Evolutionary conservation across 208 protist species (phyloP).

Genomic region (Leishmania gerbilli): DNA sequence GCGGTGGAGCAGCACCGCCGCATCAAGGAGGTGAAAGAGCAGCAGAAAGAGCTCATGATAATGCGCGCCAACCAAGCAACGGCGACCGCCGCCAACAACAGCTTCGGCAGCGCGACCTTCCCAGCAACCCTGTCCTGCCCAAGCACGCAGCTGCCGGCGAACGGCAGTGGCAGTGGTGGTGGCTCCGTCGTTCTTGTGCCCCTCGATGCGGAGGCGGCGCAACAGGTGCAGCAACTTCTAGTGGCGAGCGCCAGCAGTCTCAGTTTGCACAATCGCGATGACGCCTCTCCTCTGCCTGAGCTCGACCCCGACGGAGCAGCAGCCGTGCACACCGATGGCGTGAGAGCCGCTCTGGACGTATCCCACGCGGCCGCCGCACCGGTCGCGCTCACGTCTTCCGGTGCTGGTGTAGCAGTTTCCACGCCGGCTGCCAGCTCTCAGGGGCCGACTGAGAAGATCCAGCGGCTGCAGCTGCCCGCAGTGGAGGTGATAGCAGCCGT

Average conservation of each 20-base stretch:
- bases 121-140: conserved; percentile 5
- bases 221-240: conserved; percentile 25
- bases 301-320: neutral
- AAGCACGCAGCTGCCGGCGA: conserved; percentile 5
- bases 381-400: neutral
- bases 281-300: neutral
- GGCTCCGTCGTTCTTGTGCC: conserved; percentile 14
- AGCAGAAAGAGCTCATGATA: conserved; percentile 36
- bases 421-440: neutral
- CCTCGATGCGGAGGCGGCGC: conserved; percentile 20
- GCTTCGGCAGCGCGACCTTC: conserved; percentile 12
- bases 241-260: conserved; percentile 4
- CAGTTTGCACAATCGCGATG: neutral
- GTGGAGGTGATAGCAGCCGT: neutral
- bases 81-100: conserved; percentile 7
- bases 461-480: neutral
- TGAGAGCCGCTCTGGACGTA: neutral
- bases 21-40: conserved; percentile 53
- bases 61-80: conserved; percentile 27
- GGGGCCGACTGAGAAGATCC: neutral
- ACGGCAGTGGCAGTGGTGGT: conserved; percentile 14
- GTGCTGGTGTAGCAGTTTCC: neutral
- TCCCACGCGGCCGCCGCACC: neutral
- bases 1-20: conserved; percentile 66
- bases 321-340: neutral